Base-by-base conservation (phyloP, 805 yeast species). In the Wickerhamomyces xylosicus region DNA sequence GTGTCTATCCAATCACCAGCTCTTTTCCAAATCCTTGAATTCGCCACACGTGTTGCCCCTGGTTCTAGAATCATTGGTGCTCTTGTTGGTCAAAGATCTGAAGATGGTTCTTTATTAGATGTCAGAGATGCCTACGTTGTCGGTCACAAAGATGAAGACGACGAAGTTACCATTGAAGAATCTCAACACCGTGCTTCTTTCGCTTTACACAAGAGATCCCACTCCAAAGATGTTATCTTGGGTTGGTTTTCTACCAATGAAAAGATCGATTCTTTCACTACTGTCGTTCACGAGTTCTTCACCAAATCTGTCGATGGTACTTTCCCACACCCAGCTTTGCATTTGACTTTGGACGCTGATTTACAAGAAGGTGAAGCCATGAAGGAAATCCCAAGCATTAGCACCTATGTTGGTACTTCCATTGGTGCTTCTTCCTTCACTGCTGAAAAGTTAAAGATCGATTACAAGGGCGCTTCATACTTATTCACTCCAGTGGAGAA, bases 231-330 rank as follows among this genome's bases (percentile, higher is more conserved):
- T 47, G 69, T 71, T 37, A 80, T 86, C 40, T 69, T 86, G 36
- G 95, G 95, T 40, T 86, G 95, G 95, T 86, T 83, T 58, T 78
- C 80, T 37, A 66, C 81, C 15, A 63, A 67, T 36, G 63, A 71
- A 16, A 67, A 66, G 47, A 71, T 85, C 46, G 89, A 83, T 61
- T 69, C 75, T 40, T 73, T 80, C 57, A 75, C 87, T 13, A 85
- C 85, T 9, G 69, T 84, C 47, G 77, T 85, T 52, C 95, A 85
- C 57, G 90, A 80, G 53, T 80, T 84, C 54, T 85, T 80, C 63
- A 66, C 77, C 31, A 77, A 79, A 51, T 80, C 84, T 41, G 61
- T 69, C 15, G 81, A 76, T 52, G 76, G 86, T 43, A 77, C 86
- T 4, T 72, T 56, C 54, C 92, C 94, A 20, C 67, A 71, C 58